Conservation (phyloP, 441 rosid genomes). For the Erodium texanum region DNA sequence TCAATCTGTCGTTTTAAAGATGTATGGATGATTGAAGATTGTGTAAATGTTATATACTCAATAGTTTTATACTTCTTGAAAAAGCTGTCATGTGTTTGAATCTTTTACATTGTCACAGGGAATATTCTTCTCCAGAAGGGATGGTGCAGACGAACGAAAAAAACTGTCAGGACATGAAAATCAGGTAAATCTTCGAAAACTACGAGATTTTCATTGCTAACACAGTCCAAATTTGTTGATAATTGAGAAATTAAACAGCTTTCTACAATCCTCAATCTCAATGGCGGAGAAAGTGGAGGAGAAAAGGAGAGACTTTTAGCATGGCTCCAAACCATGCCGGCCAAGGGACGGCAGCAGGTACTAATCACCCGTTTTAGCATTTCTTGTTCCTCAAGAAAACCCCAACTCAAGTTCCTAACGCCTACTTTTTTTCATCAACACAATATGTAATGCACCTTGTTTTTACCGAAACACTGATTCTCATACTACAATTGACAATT, state of each 20-base stretch:
- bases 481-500: slow-evolving; percentile 1
- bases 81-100: background rate
- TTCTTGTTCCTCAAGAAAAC: slow-evolving; percentile 4
- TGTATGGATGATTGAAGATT: background rate
- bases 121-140: background rate
- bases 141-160: background rate
- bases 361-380: background rate
- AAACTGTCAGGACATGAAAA: background rate
- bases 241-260: slow-evolving; percentile 23
- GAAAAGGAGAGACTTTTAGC: slow-evolving; percentile 2
- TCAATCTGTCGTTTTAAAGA: background rate
- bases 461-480: slow-evolving; percentile 14
- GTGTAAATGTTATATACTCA: too few relatives aligned
- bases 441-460: background rate
- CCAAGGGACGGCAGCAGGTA: slow-evolving; percentile 20
- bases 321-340: slow-evolving; percentile 31
- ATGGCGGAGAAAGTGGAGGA: background rate
- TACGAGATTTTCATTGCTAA: slow-evolving; percentile 19
- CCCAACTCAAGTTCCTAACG: background rate
- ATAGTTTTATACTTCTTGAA: background rate
- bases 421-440: background rate
- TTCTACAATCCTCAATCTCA: background rate
- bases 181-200: background rate
- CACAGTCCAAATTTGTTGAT: slow-evolving; percentile 23
- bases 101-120: background rate